phyloP scores from a whole-genome alignment of 306 rosid genomes.

The Cicer chorassanicum region DNA sequence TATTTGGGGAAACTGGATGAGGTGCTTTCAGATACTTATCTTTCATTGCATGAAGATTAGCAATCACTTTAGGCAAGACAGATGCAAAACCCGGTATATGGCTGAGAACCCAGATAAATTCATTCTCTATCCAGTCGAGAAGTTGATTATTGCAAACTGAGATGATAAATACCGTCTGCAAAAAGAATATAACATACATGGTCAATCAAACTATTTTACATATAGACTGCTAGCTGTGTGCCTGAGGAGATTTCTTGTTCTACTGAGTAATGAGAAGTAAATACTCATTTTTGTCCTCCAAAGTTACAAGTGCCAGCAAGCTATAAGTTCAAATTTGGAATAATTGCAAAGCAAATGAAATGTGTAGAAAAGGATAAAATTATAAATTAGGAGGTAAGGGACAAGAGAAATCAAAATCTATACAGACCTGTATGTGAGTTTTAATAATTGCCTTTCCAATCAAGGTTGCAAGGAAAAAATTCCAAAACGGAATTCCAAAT shows the following conservation, averaged over 20 bases:
- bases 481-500: conserved; percentile 90
- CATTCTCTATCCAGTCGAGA: conserved; percentile 92
- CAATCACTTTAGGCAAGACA: conserved; percentile 58
- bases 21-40: conserved; percentile 77
- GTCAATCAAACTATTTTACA: conserved; percentile 28
- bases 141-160: conserved; percentile 97
- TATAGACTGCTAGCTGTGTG: conserved; percentile 1
- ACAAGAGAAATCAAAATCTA: conserved; percentile 5
- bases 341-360: conserved; percentile 11
- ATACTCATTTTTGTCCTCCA: neutral
- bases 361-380: conserved; percentile 9
- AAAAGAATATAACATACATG: conserved; percentile 16
- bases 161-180: conserved; percentile 85
- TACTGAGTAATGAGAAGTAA: neutral
- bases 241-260: neutral
- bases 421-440: conserved; percentile 94
- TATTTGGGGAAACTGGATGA: conserved; percentile 54
- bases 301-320: neutral
- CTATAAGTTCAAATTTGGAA: neutral
- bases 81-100: conserved; percentile 79
- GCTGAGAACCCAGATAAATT: conserved; percentile 87
- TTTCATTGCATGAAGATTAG: conserved; percentile 69
- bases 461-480: conserved; percentile 84
- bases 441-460: conserved; percentile 94
- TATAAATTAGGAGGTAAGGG: conserved; percentile 10